Evolutionary conservation across 2,329 filamentous ascomycete genomes (phyloP), one percentile per base, ranked within the genome.

Genomic region (Xylariaceae sp.): DNA sequence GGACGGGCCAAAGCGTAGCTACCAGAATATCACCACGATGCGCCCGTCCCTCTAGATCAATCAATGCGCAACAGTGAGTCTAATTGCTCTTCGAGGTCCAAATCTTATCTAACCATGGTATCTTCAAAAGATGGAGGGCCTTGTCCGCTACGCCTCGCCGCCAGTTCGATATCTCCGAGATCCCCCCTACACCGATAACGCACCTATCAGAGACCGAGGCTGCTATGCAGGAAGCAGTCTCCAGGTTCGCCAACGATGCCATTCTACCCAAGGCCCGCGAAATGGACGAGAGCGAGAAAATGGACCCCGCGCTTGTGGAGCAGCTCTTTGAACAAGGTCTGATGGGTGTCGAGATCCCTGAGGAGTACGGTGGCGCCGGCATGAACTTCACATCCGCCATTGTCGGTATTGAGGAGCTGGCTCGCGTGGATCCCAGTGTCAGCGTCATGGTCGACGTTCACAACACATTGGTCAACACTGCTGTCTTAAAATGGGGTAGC

Each of bases 341-440:
- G 44, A 99, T 99, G 94, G 87, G 90, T 54, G 81, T 99, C 57
- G 94, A 99, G 75, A 96, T 99, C 50, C 92, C 94, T 14, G 94
- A 99, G 71, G 91, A 96, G 71, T 99, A 86, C 67, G 94, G 94
- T 53, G 94, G 94, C 53, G 89, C 92, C 0, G 94, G 91, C 60
- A 97, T 99, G 94, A 96, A 96, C 80, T 99, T 99, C 73, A 97
- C 94, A 1, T 77, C 91, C 1, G 92, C 91, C 53, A 96, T 99
- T 66, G 86, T 99, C 40, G 92, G 89, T 27, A 99, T 99, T 62
- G 94, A 99, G 74, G 94, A 99, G 77, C 77, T 99, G 53, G 94
- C 94, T 1, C 82, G 90, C 49, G 88, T 95, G 15, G 94, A 99
- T 66, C 94, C 94, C 38, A 95, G 89, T 58, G 94, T 99, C 55